These are phyloP conservation scores for Fonsecaea nubica DNA, from an alignment of 2,329 filamentous ascomycete genomes.

Conservation along the genomic window DNA sequence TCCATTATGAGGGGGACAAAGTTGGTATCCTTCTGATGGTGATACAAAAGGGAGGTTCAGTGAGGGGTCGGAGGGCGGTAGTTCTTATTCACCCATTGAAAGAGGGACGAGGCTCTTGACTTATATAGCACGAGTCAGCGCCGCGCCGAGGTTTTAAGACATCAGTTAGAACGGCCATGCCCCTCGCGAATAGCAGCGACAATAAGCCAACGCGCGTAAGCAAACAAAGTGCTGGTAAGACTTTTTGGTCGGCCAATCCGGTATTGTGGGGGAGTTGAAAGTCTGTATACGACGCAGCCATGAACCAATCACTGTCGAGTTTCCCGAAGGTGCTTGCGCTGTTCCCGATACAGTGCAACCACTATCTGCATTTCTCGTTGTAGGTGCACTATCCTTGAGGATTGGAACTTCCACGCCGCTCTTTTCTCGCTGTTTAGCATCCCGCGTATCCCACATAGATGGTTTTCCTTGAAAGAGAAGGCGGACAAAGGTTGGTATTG, in stretches of 20 bases:
- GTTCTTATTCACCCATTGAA: not conserved
- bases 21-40: not conserved
- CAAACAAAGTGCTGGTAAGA: not conserved
- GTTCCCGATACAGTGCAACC: not conserved
- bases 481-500: too few relatives aligned
- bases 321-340: not conserved
- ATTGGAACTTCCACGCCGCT: not conserved
- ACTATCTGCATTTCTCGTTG: not conserved
- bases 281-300: not conserved
- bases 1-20: slow-evolving; percentile 15
- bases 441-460: not conserved
- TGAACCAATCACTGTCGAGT: not conserved
- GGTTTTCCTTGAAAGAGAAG: too few relatives aligned
- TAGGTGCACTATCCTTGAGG: not conserved
- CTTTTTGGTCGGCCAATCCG: not conserved
- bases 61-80: not conserved
- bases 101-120: slow-evolving; percentile 1
- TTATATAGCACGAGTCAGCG: slow-evolving; percentile 1
- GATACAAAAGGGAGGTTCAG: not conserved
- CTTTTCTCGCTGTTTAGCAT: not conserved
- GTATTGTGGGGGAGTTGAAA: not conserved
- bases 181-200: not conserved
- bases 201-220: not conserved
- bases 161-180: slow-evolving; percentile 1
- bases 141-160: not conserved